Base-by-base conservation (phyloP, 306 rosid genomes). In the Glycine latifolia region DNA sequence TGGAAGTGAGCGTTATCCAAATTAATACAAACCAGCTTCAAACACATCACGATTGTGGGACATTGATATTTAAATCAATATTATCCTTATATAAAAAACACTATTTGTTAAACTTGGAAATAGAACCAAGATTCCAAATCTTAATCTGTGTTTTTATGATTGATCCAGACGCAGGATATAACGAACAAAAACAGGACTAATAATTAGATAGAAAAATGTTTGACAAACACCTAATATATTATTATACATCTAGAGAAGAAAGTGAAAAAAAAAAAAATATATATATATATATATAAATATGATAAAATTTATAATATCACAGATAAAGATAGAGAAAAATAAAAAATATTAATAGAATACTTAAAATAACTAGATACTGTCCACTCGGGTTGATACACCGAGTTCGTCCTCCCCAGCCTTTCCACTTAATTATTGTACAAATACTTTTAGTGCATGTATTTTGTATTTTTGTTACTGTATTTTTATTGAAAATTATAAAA, bases 121-220 rank as follows among this genome's bases (percentile, higher is more conserved):
- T 7, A 43, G 6, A 41, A 76, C 10, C 14, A 15, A 68, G 20
- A 35, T 48, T 66, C 47, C 39, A 75, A 67, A 43, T 43, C 48
- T 67, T 55, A 20, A 68, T 15, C 53, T 33, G 59, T 31, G 8
- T 55, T 69, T 69, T 39, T 50, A 15, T 20, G 55, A 62, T 17
- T 35, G 37, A 26, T 65, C n/a, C 2, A n/a, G 80, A 55, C 48
- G 58, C 46, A 48, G 41, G 60, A 81, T 69, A 58, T 49, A 70
- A 73, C 31, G 8, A 73, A 67, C 54, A 31, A 58, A 81, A 73
- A n/a, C 59, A 60, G n/a, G 77, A 60, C 54, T 50, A 67, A 50
- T 67, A 72, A 78, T 66, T 67, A 71, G 67, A 63, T 20, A 20
- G 26, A 20, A 20, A 20, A 20, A 20, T 20, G 26, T 20, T 20